phyloP scores from a whole-genome alignment of 2,329 filamentous ascomycete genomes.

The Metarhizium rileyi region DNA sequence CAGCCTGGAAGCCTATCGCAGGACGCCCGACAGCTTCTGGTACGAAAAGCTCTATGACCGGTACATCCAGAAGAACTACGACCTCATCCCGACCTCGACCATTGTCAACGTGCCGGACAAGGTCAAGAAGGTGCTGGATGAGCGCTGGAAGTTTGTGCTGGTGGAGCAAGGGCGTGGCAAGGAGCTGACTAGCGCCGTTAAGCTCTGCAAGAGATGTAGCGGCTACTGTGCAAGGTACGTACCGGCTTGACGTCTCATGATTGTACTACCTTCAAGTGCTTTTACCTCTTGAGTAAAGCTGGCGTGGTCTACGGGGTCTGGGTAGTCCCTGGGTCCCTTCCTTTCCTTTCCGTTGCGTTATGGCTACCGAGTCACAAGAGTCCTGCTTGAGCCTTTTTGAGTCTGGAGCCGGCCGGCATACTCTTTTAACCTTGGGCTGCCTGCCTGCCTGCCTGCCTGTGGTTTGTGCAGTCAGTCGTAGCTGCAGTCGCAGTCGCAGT shows the following conservation, averaged over 20 bases:
- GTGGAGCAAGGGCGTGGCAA: constrained; percentile 91
- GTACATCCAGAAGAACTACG: constrained; percentile 96
- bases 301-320: too few relatives aligned
- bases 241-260: constrained; percentile 7
- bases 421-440: too few relatives aligned
- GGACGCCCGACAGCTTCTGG: constrained; percentile 82
- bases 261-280: too few relatives aligned
- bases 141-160: constrained; percentile 92
- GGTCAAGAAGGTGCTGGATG: constrained; percentile 91
- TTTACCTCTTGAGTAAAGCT: too few relatives aligned
- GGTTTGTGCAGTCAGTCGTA: too few relatives aligned
- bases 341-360: too few relatives aligned
- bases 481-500: too few relatives aligned
- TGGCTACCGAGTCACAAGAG: too few relatives aligned
- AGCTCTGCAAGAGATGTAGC: constrained; percentile 87
- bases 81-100: constrained; percentile 81
- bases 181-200: constrained; percentile 90
- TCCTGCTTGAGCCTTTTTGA: too few relatives aligned
- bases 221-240: constrained; percentile 82
- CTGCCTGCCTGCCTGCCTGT: too few relatives aligned
- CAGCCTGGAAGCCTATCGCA: constrained; percentile 75
- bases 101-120: constrained; percentile 94
- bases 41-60: constrained; percentile 96
- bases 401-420: too few relatives aligned
- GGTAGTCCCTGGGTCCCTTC: too few relatives aligned